Evolutionary conservation across 805 yeast species (phyloP).

Genomic region (Wickerhamomyces alni): DNA sequence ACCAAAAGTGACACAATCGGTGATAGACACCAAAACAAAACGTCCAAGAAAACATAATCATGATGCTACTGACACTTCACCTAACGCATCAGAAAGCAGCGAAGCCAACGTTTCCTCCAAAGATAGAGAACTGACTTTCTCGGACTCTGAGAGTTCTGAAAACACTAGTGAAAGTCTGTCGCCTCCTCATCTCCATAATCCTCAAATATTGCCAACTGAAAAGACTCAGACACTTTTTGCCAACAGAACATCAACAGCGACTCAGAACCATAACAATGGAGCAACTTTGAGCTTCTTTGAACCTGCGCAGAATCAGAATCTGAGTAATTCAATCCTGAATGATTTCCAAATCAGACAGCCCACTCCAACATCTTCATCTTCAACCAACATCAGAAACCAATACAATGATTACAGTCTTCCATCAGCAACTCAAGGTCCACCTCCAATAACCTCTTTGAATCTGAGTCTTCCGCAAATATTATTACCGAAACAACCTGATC

Average conservation of each 20-base stretch:
- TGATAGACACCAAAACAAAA: neutral
- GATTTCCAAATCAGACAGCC: constrained; percentile 19
- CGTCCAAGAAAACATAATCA: neutral
- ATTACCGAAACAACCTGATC: constrained; percentile 19
- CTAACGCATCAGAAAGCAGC: too few relatives aligned
- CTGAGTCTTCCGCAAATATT: constrained; percentile 20
- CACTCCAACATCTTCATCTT: constrained; percentile 11
- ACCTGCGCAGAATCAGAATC: neutral
- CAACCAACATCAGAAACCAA: constrained; percentile 10
- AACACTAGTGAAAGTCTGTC: constrained; percentile 21
- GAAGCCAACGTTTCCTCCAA: constrained; percentile 6
- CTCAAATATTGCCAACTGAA: constrained; percentile 21
- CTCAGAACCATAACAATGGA: neutral
- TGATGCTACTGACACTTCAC: neutral
- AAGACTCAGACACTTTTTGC: constrained; percentile 4
- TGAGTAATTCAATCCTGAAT: constrained; percentile 16
- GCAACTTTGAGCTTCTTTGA: neutral
- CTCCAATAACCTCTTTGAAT: constrained; percentile 18
- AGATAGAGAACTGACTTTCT: constrained; percentile 17
- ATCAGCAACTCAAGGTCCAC: constrained; percentile 8
- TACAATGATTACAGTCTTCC: constrained; percentile 8
- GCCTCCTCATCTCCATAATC: constrained; percentile 22
- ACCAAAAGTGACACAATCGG: constrained; percentile 1
- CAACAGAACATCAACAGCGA: neutral
- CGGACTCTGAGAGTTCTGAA: constrained; percentile 21